phyloP scores from a whole-genome alignment of 495 filamentous ascomycete species.

The Aspergillus panamensis region DNA sequence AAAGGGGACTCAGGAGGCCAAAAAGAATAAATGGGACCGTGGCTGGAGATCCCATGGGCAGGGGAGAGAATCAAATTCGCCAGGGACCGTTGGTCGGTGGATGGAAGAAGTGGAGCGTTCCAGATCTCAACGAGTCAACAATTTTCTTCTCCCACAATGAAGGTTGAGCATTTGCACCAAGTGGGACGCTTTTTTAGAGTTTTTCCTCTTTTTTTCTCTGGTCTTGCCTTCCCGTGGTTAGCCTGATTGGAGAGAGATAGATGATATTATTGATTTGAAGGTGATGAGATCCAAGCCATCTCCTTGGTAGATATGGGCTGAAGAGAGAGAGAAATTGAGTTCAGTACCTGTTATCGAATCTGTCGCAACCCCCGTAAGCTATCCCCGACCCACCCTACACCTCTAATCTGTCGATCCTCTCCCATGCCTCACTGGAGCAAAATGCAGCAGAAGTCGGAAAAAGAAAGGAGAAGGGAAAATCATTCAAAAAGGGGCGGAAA shows the following conservation, averaged over 20 bases:
- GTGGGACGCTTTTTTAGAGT: not conserved
- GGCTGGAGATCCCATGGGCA: not conserved
- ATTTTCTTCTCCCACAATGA: not conserved
- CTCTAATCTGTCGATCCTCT: not conserved
- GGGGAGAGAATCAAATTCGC: not conserved
- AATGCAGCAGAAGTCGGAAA: no score
- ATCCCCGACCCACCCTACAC: not conserved
- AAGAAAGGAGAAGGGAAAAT: not conserved
- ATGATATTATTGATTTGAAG: not conserved
- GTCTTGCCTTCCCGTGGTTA: not conserved
- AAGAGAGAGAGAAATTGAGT: not conserved
- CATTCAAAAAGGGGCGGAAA: not conserved
- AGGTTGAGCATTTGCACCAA: not conserved
- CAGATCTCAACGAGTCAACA: slow-evolving; percentile 2
- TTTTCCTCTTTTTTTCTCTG: not conserved
- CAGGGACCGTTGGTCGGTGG: not conserved
- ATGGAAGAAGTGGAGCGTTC: not conserved
- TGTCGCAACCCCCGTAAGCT: not conserved
- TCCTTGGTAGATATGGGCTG: not conserved
- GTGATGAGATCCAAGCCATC: not conserved
- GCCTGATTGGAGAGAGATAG: no score
- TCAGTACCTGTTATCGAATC: not conserved
- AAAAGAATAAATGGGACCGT: not conserved
- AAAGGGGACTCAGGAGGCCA: not conserved
- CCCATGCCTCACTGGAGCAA: not conserved